Base-by-base conservation (phyloP, 1,284 basidiomycete species). In the Irpex rosettiformis region DNA sequence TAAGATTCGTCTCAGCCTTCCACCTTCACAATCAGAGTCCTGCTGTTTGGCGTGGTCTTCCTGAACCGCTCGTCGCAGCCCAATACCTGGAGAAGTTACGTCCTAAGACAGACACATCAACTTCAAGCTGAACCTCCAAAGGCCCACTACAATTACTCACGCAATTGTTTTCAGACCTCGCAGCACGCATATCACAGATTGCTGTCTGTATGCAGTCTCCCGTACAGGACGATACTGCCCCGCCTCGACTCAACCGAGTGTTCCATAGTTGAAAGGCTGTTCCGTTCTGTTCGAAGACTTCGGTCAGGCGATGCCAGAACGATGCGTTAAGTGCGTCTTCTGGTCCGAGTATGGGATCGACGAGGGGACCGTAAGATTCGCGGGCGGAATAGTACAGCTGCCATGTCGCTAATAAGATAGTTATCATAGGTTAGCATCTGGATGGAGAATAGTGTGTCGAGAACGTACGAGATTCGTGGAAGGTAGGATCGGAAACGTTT, bases 241-340 rank as follows among this genome's bases (percentile, higher is more conserved):
- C 70, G 10, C 77, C 78, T 8, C 79, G 72, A 16, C 69, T 77
- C 63, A 76, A 71, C 58, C 78, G 73, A 3, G 71, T 70, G 62
- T 74, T 74, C 66, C 76, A 84, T 45, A 73, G 62, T 61, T 78
- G 71, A 68, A 82, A 82, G 1, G 79, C 77, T 1, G 72, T 72
- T 54, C 80, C 76, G 62, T 85, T 79, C 13, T 67, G 60, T 54
- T 72, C 76, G 59, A 85, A 82, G 0, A 75, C 79, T 60, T 84
- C 82, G 0, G 84, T 85, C 3, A 86, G 73, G 57, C 73, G 70
- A 64, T 86, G 84, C 85, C 85, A 87, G 72, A 86, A 86, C 8
- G 77, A 68, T 1, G 82, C 77, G 56, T 72, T 70, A 16, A 79
- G 70, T 3, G 72, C 62, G 2, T 67, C 65, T 22, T 33, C 61